Percentiles rank a stretch among this genome's conserved stretches.
Evolutionary conservation across 1,139 yeast species (phyloP).

Genomic region (Magnusiomyces sp.): DNA sequence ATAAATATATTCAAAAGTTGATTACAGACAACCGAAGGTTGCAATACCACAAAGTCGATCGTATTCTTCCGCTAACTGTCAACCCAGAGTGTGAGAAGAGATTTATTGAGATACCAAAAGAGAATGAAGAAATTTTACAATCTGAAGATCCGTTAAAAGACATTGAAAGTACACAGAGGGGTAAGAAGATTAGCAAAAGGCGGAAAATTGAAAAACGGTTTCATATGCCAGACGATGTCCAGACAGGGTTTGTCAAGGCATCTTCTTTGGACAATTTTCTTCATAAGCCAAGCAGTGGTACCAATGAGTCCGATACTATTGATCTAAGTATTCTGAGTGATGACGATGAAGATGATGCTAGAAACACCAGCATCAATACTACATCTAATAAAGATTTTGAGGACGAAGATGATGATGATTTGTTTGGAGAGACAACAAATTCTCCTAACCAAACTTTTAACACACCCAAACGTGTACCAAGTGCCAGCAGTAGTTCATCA

Average conservation of each 20-base stretch:
- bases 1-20: conserved; percentile 65
- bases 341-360: too few relatives aligned
- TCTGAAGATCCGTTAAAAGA: conserved; percentile 59
- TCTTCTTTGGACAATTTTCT: not conserved
- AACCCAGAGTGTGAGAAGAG: conserved; percentile 50
- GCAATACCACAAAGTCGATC: conserved; percentile 36
- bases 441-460: too few relatives aligned
- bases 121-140: conserved; percentile 48
- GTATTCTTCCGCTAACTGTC: conserved; percentile 55
- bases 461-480: too few relatives aligned
- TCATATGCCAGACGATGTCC: conserved; percentile 74
- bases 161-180: conserved; percentile 26
- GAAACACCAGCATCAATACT: too few relatives aligned
- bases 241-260: conserved; percentile 59
- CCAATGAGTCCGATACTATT: not conserved
- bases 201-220: conserved; percentile 32
- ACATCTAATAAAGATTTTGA: not conserved
- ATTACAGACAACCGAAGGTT: conserved; percentile 33
- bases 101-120: conserved; percentile 60
- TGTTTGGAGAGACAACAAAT: conserved; percentile 2
- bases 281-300: not conserved
- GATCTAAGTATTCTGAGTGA: not conserved
- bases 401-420: not conserved
- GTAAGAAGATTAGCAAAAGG: conserved; percentile 16
- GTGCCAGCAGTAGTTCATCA: too few relatives aligned